Conservation (phyloP, 2,329 filamentous ascomycete genomes). For the Macrophomina pseudophaseolina region DNA sequence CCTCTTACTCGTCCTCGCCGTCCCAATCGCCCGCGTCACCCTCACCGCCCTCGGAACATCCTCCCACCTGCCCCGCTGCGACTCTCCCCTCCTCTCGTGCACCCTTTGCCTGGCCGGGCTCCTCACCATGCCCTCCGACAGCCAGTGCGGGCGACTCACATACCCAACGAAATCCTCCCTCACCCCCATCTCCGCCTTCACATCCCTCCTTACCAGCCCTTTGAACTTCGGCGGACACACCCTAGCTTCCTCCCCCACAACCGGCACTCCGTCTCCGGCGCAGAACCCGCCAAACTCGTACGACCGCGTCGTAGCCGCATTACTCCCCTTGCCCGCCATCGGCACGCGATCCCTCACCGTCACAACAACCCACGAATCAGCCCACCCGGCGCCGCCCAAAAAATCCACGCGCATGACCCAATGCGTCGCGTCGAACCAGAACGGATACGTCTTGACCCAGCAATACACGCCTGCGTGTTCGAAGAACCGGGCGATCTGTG, state of each 20-base stretch:
- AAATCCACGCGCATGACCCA: not conserved
- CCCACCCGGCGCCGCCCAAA: not conserved
- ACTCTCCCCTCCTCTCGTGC: not conserved
- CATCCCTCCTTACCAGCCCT: not conserved
- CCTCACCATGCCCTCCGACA: not conserved
- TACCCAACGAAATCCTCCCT: not conserved
- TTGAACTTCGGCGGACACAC: not conserved
- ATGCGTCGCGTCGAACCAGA: not conserved
- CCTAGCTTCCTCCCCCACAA: not conserved
- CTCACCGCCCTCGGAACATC: not conserved
- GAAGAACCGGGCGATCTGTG: not conserved
- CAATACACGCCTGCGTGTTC: not conserved
- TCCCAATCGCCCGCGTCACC: not conserved
- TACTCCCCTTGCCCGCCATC: not conserved
- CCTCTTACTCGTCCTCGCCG: not conserved
- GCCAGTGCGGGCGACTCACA: not conserved
- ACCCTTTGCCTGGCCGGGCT: not conserved
- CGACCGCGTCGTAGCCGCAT: not conserved
- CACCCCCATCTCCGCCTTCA: not conserved
- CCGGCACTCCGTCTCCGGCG: not conserved
- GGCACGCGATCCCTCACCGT: not conserved
- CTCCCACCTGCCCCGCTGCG: not conserved
- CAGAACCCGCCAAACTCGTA: not conserved
- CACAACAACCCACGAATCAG: not conserved
- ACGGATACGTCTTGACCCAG: not conserved